Base-by-base conservation (phyloP, 2,329 filamentous ascomycete species). In the Colletotrichum siamense region DNA sequence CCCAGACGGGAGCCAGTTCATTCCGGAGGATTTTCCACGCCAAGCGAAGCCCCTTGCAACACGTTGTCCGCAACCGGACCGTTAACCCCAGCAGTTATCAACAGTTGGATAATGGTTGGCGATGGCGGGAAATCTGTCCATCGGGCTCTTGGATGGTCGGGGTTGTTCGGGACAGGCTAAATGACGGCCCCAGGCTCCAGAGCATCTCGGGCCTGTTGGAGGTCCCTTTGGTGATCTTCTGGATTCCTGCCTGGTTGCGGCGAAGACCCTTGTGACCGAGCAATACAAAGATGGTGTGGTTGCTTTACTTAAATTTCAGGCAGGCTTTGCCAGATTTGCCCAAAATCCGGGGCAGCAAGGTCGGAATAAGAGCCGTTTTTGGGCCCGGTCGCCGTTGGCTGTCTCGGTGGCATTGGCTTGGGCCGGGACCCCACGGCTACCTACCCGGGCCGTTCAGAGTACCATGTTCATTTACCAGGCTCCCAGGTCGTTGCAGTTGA, bases 331-430 rank as follows among this genome's bases (percentile, higher is more conserved):
- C 71, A 22, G 62, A 72, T 49, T 61, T 69, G 66, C 69, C 76
- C 69, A 59, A 67, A 78, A 78, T 78, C 77, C 76, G 77, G 77
- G 77, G 77, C 77, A 78, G 30, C 69, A 63, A 49, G 49, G 26
- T 62, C 77, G 77, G 77, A 66, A 34, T 65, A 69, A 71, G 59
- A 26, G 62, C 77, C 73, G 34, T 49, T 74, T 77, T 71, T 49
- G 76, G 77, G 52, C 70, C 76, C 68, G 36, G 76, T 78, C 77
- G 65, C 77, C 76, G 76, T 67, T 59, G 62, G 44, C 44, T 24
- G 71, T 68, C 65, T 70, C 61, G 52, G 67, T 67, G 69, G 66
- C 63, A 68, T 59, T 69, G 69, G 62, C 75, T 63, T 77, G 73
- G 71, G 22, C 72, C 63, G 71, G 72, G 72, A 77, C 75, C 72